Evolutionary conservation across 164 flowering plant genomes (phyloP).

Genomic region (Umbellularia californica): DNA sequence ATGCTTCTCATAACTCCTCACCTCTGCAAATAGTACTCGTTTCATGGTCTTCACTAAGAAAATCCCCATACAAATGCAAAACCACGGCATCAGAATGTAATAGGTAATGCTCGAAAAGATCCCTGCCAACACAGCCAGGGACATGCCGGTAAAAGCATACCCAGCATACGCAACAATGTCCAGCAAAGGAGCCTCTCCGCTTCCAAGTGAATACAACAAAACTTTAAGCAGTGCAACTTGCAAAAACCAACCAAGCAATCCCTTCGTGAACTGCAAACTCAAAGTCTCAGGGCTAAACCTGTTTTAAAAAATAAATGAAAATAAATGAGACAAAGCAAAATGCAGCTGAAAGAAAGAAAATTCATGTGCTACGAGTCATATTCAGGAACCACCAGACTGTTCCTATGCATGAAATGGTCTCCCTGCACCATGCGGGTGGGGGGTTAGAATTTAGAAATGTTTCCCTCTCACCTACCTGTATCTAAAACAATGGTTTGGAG

Average conservation of each 20-base stretch:
- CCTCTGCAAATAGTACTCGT: constrained; percentile 37
- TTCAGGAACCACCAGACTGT: too few species aligned
- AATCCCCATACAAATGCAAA: constrained; percentile 40
- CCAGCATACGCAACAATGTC: constrained; percentile 51
- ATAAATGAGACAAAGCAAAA: too few species aligned
- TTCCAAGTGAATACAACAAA: constrained; percentile 30
- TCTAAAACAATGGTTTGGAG: too few species aligned
- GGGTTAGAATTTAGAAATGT: too few species aligned
- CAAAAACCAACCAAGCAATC: constrained; percentile 37
- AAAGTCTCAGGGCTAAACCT: constrained; percentile 54
- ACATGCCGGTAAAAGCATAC: constrained; percentile 41
- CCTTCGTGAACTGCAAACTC: constrained; percentile 32
- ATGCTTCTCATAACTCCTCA: constrained; percentile 26
- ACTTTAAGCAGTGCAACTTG: constrained; percentile 33
- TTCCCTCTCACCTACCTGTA: too few species aligned
- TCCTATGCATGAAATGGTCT: too few species aligned
- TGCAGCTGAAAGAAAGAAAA: too few species aligned
- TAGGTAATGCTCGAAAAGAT: constrained; percentile 28
- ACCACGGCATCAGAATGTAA: constrained; percentile 35
- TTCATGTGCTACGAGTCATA: too few species aligned
- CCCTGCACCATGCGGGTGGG: too few species aligned
- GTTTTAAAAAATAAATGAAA: constrained; percentile 7
- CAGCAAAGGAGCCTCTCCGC: constrained; percentile 37
- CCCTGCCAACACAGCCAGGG: constrained; percentile 36
- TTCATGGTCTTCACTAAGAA: constrained; percentile 48